These are phyloP conservation scores for Telfairia occidentalis DNA, from an alignment of 331 rosid genomes.

Conservation along the genomic window DNA sequence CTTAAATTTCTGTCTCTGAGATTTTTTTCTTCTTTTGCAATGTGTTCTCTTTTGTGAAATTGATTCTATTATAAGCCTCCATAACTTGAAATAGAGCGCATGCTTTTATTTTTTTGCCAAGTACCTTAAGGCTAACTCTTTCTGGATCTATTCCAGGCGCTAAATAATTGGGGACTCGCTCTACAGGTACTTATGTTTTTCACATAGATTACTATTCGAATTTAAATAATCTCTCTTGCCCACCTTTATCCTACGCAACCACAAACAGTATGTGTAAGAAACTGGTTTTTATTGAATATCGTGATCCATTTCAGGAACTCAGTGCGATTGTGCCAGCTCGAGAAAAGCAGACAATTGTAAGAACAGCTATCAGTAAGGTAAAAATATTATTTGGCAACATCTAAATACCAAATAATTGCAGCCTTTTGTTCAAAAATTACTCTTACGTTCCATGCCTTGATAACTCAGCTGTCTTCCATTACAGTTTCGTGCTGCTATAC, in stretches of 20 bases:
- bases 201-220: not conserved
- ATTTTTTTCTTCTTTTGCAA: not conserved
- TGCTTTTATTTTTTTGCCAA: not conserved
- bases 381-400: slow-evolving; percentile 6
- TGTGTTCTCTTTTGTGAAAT: not conserved
- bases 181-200: slow-evolving; percentile 59
- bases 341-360: slow-evolving; percentile 85
- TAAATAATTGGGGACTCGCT: slow-evolving; percentile 99
- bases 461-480: slow-evolving; percentile 23
- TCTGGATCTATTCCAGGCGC: slow-evolving; percentile 64
- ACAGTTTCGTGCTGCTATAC: slow-evolving; percentile 98
- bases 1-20: not conserved
- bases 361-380: slow-evolving; percentile 96
- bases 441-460: not conserved
- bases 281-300: slow-evolving; percentile 16
- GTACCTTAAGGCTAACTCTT: slow-evolving; percentile 4
- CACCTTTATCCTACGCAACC: not conserved
- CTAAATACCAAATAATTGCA: slow-evolving; percentile 3
- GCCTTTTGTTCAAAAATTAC: not conserved
- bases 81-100: not conserved
- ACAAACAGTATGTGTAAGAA: not conserved
- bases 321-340: slow-evolving; percentile 96
- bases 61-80: not conserved
- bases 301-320: slow-evolving; percentile 61
- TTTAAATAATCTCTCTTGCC: not conserved